Evolutionary conservation across 176 grass and related monocot species (phyloP).

Genomic region (Cocos nucifera): DNA sequence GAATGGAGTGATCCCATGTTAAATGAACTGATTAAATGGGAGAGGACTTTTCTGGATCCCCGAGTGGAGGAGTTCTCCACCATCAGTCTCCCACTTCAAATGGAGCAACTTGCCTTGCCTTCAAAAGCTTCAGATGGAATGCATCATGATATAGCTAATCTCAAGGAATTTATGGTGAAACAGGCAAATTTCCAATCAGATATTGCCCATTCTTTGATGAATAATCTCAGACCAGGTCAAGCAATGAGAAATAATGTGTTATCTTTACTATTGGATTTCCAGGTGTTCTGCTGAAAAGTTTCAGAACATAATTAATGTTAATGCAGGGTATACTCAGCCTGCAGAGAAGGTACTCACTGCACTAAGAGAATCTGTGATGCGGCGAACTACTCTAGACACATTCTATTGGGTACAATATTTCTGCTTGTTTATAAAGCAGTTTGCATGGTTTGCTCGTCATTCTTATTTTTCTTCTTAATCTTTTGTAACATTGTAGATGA

Average conservation of each 20-base stretch:
- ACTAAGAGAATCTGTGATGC: conserved; percentile 70
- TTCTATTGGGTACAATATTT: conserved; percentile 36
- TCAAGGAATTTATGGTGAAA: background rate
- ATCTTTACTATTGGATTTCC: conserved; percentile 5
- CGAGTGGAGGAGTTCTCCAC: conserved; percentile 4
- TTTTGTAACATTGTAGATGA: too few species aligned
- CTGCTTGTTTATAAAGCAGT: too few species aligned
- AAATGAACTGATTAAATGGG: conserved; percentile 58
- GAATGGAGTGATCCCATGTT: conserved; percentile 45
- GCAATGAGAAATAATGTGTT: conserved; percentile 8
- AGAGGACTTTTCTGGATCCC: conserved; percentile 49
- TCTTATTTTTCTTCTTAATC: background rate
- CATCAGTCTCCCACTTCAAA: background rate
- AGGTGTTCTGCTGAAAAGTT: too few species aligned
- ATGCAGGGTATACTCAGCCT: conserved; percentile 28
- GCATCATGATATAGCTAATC: conserved; percentile 20
- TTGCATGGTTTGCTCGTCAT: background rate
- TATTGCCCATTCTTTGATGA: conserved; percentile 14
- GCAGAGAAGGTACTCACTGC: conserved; percentile 45
- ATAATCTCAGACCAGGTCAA: conserved; percentile 18
- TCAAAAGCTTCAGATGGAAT: conserved; percentile 15
- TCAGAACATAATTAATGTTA: conserved; percentile 6
- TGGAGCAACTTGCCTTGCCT: conserved; percentile 8
- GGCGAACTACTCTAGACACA: conserved; percentile 48
- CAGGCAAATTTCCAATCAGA: conserved; percentile 9